Conservation (phyloP, 139 green algal species). For the Tetradesmus lagerheimii region DNA sequence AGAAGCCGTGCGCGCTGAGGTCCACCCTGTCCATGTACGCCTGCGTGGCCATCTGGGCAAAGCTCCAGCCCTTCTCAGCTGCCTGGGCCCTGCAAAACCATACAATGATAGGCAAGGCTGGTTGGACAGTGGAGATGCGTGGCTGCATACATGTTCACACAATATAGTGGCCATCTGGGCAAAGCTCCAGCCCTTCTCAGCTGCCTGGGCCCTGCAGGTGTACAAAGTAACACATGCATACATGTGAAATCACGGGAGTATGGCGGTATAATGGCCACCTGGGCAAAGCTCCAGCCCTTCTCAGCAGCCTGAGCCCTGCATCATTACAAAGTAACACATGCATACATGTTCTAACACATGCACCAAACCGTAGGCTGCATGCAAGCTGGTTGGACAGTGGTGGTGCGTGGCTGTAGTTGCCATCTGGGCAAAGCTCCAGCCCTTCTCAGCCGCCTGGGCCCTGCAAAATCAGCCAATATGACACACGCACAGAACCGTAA, state of each 20-base stretch:
- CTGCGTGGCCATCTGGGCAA: slow-evolving; percentile 71
- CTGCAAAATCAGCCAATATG: background rate
- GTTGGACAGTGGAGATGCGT: no score
- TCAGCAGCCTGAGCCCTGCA: slow-evolving; percentile 13
- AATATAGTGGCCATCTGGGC: slow-evolving; percentile 81
- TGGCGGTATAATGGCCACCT: slow-evolving; percentile 88
- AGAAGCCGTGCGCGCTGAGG: slow-evolving; percentile 96
- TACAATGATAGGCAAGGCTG: background rate
- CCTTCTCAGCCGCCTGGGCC: background rate
- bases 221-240: background rate
- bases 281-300: slow-evolving; percentile 20
- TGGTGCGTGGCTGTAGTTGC: no score
- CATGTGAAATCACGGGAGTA: background rate
- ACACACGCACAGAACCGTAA: no score
- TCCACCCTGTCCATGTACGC: slow-evolving; percentile 93
- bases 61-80: slow-evolving; percentile 17
- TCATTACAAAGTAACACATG: background rate
- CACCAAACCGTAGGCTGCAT: no score
- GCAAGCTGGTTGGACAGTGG: no score
- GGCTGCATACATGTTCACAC: no score
- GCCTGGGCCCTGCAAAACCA: background rate
- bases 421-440: slow-evolving; percentile 57
- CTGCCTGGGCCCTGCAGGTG: background rate
- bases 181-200: slow-evolving; percentile 13
- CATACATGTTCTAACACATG: background rate